These are phyloP conservation scores for Rhamnella rubrinervis DNA, from an alignment of 331 rosid species.

Conservation along the genomic window DNA sequence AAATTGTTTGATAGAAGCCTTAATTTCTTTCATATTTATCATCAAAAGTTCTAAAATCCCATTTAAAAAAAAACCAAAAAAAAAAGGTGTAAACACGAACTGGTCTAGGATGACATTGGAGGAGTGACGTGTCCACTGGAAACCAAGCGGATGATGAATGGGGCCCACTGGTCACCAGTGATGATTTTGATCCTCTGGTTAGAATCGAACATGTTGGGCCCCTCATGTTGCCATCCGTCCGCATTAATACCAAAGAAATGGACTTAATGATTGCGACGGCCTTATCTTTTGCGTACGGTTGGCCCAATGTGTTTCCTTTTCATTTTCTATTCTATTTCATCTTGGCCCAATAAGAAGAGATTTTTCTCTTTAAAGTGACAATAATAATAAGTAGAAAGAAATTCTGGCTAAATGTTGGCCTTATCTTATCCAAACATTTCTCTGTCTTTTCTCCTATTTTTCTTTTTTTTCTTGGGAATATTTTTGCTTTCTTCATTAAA, in stretches of 20 bases:
- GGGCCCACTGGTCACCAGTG: no score
- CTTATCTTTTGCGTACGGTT: background rate
- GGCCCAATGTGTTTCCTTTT: background rate
- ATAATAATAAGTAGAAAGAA: no score
- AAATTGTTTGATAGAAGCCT: no score
- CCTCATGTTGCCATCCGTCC: background rate
- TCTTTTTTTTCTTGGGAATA: no score
- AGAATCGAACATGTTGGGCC: background rate
- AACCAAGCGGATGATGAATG: no score
- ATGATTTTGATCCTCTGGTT: background rate
- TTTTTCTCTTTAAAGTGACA: no score
- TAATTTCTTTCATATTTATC: no score
- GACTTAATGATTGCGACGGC: background rate
- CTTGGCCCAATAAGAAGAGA: background rate
- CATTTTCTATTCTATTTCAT: background rate
- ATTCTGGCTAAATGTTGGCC: no score
- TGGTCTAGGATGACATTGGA: background rate
- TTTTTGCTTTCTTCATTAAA: no score
- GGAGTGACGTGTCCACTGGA: background rate
- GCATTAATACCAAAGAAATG: background rate
- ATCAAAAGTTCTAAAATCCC: no score
- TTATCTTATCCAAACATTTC: no score
- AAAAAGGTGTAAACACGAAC: background rate
- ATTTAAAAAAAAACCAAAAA: background rate
- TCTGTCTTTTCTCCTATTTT: no score